Percentiles rank a stretch among this genome's conserved stretches.
These are phyloP conservation scores for Astragalus membranaceus DNA, from an alignment of 306 rosid genomes.

Conservation along the genomic window DNA sequence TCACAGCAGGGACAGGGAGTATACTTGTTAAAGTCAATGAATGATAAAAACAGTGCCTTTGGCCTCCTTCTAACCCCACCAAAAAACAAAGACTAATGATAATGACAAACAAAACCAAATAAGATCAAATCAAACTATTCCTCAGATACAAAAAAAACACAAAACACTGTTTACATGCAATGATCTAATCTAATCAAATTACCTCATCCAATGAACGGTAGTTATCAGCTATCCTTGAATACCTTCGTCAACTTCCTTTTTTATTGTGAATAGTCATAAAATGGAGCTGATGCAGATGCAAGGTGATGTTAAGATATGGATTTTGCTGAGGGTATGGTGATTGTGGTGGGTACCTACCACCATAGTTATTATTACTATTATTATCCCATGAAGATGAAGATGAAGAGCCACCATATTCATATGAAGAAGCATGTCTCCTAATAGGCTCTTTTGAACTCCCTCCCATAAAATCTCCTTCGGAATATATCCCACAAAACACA, in stretches of 20 bases:
- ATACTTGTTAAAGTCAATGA: slow-evolving; percentile 7
- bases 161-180: slow-evolving; percentile 12
- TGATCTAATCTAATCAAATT: background rate
- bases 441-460: slow-evolving; percentile 43
- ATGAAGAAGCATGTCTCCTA: slow-evolving; percentile 26
- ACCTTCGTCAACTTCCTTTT: slow-evolving; percentile 40
- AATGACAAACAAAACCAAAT: background rate
- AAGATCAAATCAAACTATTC: background rate
- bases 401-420: slow-evolving; percentile 15
- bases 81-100: slow-evolving; percentile 2
- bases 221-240: slow-evolving; percentile 71
- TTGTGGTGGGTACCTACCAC: slow-evolving; percentile 27
- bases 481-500: slow-evolving; percentile 23
- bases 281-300: slow-evolving; percentile 36
- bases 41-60: background rate
- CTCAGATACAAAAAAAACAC: background rate
- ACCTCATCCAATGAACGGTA: slow-evolving; percentile 83
- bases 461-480: slow-evolving; percentile 49
- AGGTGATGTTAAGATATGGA: slow-evolving; percentile 33
- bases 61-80: background rate
- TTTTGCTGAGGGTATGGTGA: slow-evolving; percentile 35
- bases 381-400: slow-evolving; percentile 46
- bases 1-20: background rate
- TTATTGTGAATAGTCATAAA: slow-evolving; percentile 30
- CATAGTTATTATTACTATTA: slow-evolving; percentile 1